phyloP scores from a whole-genome alignment of 805 yeast genomes.

The Lipomyces kockii region DNA sequence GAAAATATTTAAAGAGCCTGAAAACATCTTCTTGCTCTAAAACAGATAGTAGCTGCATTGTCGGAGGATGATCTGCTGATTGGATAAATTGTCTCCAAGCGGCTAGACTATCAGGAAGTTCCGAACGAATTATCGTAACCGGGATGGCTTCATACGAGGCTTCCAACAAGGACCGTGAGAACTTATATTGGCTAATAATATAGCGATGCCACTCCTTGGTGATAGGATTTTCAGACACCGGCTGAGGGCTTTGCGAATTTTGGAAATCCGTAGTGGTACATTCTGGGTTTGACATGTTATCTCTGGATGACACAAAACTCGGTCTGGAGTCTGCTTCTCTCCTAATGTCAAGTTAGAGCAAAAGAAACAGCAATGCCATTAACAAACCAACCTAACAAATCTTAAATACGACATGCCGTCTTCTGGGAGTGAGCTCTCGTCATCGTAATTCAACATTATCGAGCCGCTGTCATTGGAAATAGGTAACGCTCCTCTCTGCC shows the following conservation, averaged over 20 bases:
- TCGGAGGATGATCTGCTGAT: conserved; percentile 45
- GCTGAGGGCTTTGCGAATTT: neutral
- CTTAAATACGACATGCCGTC: conserved; percentile 31
- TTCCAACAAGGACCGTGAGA: conserved; percentile 18
- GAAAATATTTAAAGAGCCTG: conserved; percentile 50
- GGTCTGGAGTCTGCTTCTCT: conserved; percentile 27
- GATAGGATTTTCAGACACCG: conserved; percentile 2
- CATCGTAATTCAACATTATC: conserved; percentile 25
- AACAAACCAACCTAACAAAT: conserved; percentile 18
- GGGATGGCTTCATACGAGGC: conserved; percentile 7
- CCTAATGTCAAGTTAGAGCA: conserved; percentile 3
- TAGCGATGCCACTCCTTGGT: conserved; percentile 27
- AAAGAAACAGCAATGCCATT: neutral
- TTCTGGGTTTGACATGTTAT: neutral
- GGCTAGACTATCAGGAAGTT: conserved; percentile 48
- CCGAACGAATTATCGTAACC: conserved; percentile 30
- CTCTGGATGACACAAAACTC: conserved; percentile 21
- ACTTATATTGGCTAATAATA: conserved; percentile 19
- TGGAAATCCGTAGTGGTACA: neutral
- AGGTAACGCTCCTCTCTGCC: conserved; percentile 45
- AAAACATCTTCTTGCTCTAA: conserved; percentile 48
- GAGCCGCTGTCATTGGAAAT: neutral
- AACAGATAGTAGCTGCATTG: conserved; percentile 42
- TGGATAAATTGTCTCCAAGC: conserved; percentile 52
- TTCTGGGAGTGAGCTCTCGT: conserved; percentile 18